Base-by-base conservation (phyloP, 2,329 filamentous ascomycete genomes). In the Pseudogymnoascus sp. region DNA sequence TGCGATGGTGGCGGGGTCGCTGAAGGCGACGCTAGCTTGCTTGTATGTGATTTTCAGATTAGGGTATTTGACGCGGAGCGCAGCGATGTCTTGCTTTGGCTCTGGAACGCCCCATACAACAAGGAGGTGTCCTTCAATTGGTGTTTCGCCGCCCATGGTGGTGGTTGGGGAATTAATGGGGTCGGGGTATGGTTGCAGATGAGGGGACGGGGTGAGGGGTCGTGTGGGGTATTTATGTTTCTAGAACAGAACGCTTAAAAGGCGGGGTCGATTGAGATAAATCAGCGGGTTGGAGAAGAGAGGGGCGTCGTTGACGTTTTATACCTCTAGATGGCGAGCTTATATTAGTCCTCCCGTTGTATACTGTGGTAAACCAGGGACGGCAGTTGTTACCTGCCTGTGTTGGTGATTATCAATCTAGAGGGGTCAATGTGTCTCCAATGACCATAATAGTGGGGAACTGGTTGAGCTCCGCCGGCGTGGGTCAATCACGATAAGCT, bases 71-170 rank as follows among this genome's bases (percentile, higher is more conserved):
- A 72, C 71, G 38, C 70, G 75, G 62, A 80, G 75, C 60, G 70
- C 69, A 56, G 71, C 71, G 31, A 78, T 66, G 25, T 78, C 67
- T 1, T 71, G 67, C 23, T 71, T 72, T n/a, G 78, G 76, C 62
- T 78, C 75, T 5, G 77, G 73, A 62, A 75, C 76, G 1, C 77
- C 77, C 1, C 81, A 67, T 18, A 78, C 70, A 65, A 76, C 72
- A 23, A 83, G 73, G 37, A 83, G 73, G 63, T 74, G 71, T 64
- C 76, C 77, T 62, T 72, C 67, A 46, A 71, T 66, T 18, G 68
- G 40, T 59, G 71, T 71, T 60, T 76, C 78, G 64, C 78, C 79
- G 18, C 79, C 79, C 79, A 82, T 82, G 59, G 66, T 74, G 63
- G 69, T 60, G 21, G 11, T 56, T 34, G 10, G 28, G n/a, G 28